Percentiles rank a stretch among this genome's conserved stretches.
Conservation (phyloP, 768 basidiomycete genomes). For the Amanita thiersii region DNA sequence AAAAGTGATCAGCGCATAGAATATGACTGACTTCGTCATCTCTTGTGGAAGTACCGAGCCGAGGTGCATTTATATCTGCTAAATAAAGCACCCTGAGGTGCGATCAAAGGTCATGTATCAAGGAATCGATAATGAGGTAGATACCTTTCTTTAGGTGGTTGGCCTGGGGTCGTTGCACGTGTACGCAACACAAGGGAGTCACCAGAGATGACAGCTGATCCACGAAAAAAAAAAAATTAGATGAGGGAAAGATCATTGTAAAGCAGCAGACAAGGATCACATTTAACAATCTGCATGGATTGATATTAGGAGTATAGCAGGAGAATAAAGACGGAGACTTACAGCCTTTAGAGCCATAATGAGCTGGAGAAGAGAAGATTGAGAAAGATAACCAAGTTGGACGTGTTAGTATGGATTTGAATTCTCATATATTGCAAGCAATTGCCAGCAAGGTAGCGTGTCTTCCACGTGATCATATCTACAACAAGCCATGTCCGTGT, state of each 20-base stretch:
- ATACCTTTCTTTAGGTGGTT: slow-evolving; percentile 85
- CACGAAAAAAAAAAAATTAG: slow-evolving; percentile 15
- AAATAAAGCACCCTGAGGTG: slow-evolving; percentile 72
- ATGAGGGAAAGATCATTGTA: too few relatives aligned
- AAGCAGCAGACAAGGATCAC: too few relatives aligned
- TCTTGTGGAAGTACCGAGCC: slow-evolving; percentile 72
- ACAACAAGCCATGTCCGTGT: background rate
- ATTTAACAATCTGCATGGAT: slow-evolving; percentile 47
- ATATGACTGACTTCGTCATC: slow-evolving; percentile 72
- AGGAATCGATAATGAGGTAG: background rate
- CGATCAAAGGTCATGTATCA: background rate
- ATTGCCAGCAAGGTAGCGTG: too few relatives aligned
- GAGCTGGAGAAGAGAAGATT: slow-evolving; percentile 6
- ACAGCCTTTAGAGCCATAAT: slow-evolving; percentile 76
- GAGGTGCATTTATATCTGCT: slow-evolving; percentile 79
- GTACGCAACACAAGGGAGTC: slow-evolving; percentile 84
- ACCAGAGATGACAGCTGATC: slow-evolving; percentile 78
- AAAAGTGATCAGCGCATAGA: background rate
- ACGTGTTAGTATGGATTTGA: too few relatives aligned
- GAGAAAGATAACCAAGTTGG: background rate
- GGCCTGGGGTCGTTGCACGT: slow-evolving; percentile 70
- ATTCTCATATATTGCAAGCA: too few relatives aligned
- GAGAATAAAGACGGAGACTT: slow-evolving; percentile 17
- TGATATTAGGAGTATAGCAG: background rate
- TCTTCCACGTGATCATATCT: background rate